Conservation (phyloP, 2,329 filamentous ascomycete species). For the Thielaviopsis ethacetica region DNA sequence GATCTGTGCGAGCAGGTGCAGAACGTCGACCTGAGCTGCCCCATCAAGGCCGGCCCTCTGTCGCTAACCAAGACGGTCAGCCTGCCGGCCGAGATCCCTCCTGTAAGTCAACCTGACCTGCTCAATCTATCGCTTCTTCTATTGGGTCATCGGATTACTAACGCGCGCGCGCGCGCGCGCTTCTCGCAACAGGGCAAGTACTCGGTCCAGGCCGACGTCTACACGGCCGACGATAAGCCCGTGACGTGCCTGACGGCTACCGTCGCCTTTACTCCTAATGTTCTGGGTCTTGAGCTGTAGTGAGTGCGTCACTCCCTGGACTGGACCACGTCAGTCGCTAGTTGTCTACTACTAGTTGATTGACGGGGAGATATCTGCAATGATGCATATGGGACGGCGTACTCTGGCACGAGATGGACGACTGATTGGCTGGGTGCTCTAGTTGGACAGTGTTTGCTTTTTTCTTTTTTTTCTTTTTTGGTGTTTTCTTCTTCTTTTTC, state of each 20-base stretch:
- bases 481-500: background rate
- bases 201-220: conserved; percentile 74
- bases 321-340: background rate
- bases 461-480: background rate
- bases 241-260: conserved; percentile 77
- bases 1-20: conserved; percentile 80
- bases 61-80: conserved; percentile 66
- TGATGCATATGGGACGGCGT: background rate
- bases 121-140: background rate
- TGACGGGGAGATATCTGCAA: background rate
- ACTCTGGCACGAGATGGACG: background rate
- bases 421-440: background rate
- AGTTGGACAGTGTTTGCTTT: background rate
- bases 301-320: background rate
- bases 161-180: background rate
- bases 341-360: no score
- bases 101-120: conserved; percentile 40
- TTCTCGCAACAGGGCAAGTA: conserved; percentile 55
- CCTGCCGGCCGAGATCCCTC: conserved; percentile 73
- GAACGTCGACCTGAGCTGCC: conserved; percentile 81
- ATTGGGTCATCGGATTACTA: background rate
- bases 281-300: conserved; percentile 27
- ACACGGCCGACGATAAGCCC: conserved; percentile 51
- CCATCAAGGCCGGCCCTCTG: conserved; percentile 63
- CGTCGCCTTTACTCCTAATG: conserved; percentile 40